Base-by-base conservation (phyloP, 129 eudicot genomes). In the Saussurea involucrata region DNA sequence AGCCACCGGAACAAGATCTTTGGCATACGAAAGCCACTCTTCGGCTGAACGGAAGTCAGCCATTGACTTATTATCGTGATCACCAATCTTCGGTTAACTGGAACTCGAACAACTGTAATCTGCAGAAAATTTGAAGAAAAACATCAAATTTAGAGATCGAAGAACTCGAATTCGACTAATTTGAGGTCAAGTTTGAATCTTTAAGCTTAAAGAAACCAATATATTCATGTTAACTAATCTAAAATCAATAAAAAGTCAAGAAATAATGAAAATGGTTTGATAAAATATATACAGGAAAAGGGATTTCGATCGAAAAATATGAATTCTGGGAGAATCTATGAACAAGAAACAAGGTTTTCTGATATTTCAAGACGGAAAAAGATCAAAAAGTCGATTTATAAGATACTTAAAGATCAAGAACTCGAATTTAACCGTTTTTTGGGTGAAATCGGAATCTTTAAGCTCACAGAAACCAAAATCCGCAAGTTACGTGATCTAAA, bases 1-100 rank as follows among this genome's bases (percentile, higher is more conserved):
- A 3, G 97, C 97, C 64, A 69, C 69, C 1, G 97, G 99, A 57
- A 95, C 92, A 13, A 86, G 89, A 81, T 86, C 92, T 78, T 86
- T 90, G 33, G 92, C 99, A 72, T 74, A 28, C 29, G 79, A 82
- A 68, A 95, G 86, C 90, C 90, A 95, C 57, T 92, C 97, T 72
- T 95, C 96, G 0, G 90, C 79, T 9, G 87, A 81, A 28, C 17
- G 84, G 69, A 61, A 37, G 71, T 80, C 88, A 20, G 76, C 84
- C 72, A 63, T 73, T 58, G 75, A 34, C 46, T 60, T 60, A 40
- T 42, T 79, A 21, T 18, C 8, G 37, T 13, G 65, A 13, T 63
- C 73, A 44, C 72, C 37, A 18, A 29, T 63, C 72, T 64, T 68
- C 21, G 10, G 66, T 34, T 71, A 71, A 71, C 2, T 12, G 49